Conservation (phyloP, 2,329 filamentous ascomycete species). For the Colletotrichum noveboracense region DNA sequence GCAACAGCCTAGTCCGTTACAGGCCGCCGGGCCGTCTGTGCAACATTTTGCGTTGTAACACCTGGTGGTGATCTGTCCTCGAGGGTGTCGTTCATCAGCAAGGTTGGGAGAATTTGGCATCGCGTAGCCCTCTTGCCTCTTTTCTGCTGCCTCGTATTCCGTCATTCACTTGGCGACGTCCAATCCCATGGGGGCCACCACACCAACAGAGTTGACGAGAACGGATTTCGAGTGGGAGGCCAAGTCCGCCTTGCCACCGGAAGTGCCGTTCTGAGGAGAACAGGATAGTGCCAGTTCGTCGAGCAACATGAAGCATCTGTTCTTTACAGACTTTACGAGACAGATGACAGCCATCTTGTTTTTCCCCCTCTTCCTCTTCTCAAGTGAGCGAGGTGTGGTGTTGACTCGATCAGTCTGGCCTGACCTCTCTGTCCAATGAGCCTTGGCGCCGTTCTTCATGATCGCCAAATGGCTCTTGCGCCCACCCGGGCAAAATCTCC, state of each 20-base stretch:
- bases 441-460: background rate
- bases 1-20: background rate
- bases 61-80: background rate
- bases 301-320: slow-evolving; percentile 2
- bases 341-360: slow-evolving; percentile 7
- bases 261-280: background rate
- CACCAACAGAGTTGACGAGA: background rate
- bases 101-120: background rate
- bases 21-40: background rate
- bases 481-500: background rate
- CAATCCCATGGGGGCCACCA: background rate
- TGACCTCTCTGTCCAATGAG: background rate
- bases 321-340: background rate
- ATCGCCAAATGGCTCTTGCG: background rate
- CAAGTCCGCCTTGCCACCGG: background rate
- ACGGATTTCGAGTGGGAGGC: background rate
- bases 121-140: background rate
- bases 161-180: background rate
- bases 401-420: background rate
- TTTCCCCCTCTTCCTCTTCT: background rate
- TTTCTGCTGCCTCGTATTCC: background rate
- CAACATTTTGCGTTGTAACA: background rate
- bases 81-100: background rate
- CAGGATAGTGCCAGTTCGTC: background rate
- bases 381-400: background rate